Evolutionary conservation across 1,139 yeast species (phyloP).

Genomic region (Candida labiduridarum): DNA sequence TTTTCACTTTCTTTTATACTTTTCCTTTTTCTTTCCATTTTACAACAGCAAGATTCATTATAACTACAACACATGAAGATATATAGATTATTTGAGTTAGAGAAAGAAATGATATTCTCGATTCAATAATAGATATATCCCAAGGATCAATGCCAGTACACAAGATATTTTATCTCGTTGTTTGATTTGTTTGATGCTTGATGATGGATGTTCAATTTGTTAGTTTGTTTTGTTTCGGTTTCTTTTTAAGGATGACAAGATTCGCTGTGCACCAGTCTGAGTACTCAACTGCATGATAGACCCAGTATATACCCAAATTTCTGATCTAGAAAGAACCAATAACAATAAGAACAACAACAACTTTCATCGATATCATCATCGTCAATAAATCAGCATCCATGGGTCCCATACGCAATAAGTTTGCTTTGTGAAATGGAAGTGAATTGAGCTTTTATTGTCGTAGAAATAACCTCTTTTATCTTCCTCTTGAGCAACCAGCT

Average conservation of each 20-base stretch:
- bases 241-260: constrained; percentile 33
- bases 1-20: not conserved
- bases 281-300: constrained; percentile 44
- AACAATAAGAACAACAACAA: no score
- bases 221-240: not conserved
- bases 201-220: not conserved
- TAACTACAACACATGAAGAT: not conserved
- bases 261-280: constrained; percentile 55
- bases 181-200: no score
- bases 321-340: constrained; percentile 24
- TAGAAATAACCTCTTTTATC: no score
- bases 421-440: no score
- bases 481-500: no score
- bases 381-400: no score
- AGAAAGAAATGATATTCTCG: not conserved
- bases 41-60: not conserved
- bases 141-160: not conserved
- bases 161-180: not conserved
- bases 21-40: not conserved
- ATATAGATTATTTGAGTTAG: constrained; percentile 1
- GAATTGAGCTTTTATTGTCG: no score
- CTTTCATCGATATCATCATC: no score
- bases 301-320: constrained; percentile 49
- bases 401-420: no score
- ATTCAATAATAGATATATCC: constrained; percentile 1